Evolutionary conservation across 2,329 filamentous ascomycete genomes (phyloP), one percentile per base, ranked within the genome.

Genomic region (Dactylonectria macrodidyma): DNA sequence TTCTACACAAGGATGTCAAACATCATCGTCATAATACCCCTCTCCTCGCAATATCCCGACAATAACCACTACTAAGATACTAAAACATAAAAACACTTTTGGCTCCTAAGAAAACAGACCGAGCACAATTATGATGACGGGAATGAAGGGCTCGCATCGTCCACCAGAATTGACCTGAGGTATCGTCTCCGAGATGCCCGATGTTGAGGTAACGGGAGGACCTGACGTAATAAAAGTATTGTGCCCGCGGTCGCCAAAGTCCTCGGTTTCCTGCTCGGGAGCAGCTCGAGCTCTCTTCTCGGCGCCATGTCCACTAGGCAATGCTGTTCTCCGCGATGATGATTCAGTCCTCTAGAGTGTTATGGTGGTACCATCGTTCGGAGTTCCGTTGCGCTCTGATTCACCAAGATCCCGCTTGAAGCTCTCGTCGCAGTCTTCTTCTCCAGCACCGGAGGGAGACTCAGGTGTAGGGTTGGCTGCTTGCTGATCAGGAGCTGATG

Each of bases 21-120:
- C 65, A 70, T 66, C 58, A 71, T 22, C 59, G 59, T 69, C 72
- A 67, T n/a, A 71, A 68, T 73, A 62, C 38, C 60, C 63, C 58
- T 62, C 22, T 48, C 55, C 56, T 54, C 48, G n/a, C 41, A 38
- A 73, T 70, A 75, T 71, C 41, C 48, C 59, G 11, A 46, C n/a
- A 36, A 55, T 69, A 73, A 69, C 36, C 44, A 38, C 72, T 72
- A 66, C 52, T 72, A n/a, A 67, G 47, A 48, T 70, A 16, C 41
- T 22, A 46, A 67, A 59, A 66, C 51, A 62, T 44, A 54, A 54
- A 50, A 24, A 33, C 44, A 19, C 14, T 16, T 3, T 22, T 5
- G 7, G 30, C 9, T 19, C 12, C 19, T 19, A 19, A 19, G 19
- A 19, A 19, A 72, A 14, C 38, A 52, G 33, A 36, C 41, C 24